Percentiles rank a stretch among this genome's conserved stretches.
Evolutionary conservation across 305 asterid genomes (phyloP).

Genomic region (Solanum hybrid): DNA sequence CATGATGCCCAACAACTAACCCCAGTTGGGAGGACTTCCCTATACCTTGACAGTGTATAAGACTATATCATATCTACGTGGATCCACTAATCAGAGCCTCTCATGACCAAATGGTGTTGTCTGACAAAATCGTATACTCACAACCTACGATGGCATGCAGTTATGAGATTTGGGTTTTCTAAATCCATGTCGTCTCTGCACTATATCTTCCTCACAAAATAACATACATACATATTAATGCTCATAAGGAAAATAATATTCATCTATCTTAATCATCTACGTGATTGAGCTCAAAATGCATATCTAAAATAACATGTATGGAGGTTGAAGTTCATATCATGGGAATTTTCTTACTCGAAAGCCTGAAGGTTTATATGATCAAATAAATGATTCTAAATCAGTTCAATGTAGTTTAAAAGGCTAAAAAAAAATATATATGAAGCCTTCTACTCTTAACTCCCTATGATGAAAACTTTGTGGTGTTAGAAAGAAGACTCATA

Average conservation of each 20-base stretch:
- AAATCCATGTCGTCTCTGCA: not conserved
- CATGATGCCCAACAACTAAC: not conserved
- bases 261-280: not conserved
- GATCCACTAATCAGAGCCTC: not conserved
- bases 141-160: not conserved
- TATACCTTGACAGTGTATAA: not conserved
- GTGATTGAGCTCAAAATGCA: not conserved
- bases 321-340: not conserved
- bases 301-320: not conserved
- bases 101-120: not conserved
- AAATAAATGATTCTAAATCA: too few relatives aligned
- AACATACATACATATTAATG: not conserved
- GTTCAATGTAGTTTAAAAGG: not conserved
- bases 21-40: not conserved
- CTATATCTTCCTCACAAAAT: not conserved
- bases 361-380: not conserved
- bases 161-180: not conserved
- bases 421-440: too few relatives aligned
- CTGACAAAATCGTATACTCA: not conserved
- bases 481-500: not conserved
- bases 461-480: not conserved
- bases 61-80: not conserved
- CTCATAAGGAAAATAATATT: not conserved
- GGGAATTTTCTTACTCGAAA: not conserved
- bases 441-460: not conserved